Evolutionary conservation across 1,284 basidiomycete genomes (phyloP).

Genomic region (Irpex sp.): DNA sequence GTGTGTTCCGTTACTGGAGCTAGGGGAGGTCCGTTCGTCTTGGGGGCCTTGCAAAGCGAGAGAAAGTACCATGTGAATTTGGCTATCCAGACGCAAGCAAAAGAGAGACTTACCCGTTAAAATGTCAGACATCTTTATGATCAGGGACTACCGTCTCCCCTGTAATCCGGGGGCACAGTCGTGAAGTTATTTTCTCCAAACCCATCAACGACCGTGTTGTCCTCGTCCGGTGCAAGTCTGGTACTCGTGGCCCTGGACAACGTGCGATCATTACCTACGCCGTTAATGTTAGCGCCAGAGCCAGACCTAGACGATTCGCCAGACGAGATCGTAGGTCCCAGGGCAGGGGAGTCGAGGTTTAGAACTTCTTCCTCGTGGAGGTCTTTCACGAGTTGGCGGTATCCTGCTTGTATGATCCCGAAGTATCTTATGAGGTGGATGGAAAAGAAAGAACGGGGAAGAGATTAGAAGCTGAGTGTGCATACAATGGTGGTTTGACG

Average conservation of each 20-base stretch:
- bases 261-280: neutral
- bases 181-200: slow-evolving; percentile 21
- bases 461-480: neutral
- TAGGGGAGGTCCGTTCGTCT: too few relatives aligned
- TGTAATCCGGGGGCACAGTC: slow-evolving; percentile 17
- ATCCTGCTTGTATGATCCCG: slow-evolving; percentile 64
- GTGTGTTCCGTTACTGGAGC: neutral
- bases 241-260: slow-evolving; percentile 26
- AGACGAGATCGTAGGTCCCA: slow-evolving; percentile 21
- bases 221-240: slow-evolving; percentile 7
- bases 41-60: too few relatives aligned
- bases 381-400: slow-evolving; percentile 45
- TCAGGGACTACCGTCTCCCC: neutral
- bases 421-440: slow-evolving; percentile 32
- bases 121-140: neutral
- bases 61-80: too few relatives aligned
- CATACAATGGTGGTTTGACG: neutral
- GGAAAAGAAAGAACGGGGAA: neutral
- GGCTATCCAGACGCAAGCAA: too few relatives aligned
- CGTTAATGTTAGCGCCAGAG: neutral
- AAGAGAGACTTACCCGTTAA: neutral
- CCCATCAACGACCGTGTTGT: slow-evolving; percentile 7
- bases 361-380: slow-evolving; percentile 2
- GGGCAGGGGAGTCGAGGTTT: slow-evolving; percentile 13
- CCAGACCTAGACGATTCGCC: neutral